Conservation (phyloP, 2,329 filamentous ascomycete species). For the Rhynchosporium secalis region DNA sequence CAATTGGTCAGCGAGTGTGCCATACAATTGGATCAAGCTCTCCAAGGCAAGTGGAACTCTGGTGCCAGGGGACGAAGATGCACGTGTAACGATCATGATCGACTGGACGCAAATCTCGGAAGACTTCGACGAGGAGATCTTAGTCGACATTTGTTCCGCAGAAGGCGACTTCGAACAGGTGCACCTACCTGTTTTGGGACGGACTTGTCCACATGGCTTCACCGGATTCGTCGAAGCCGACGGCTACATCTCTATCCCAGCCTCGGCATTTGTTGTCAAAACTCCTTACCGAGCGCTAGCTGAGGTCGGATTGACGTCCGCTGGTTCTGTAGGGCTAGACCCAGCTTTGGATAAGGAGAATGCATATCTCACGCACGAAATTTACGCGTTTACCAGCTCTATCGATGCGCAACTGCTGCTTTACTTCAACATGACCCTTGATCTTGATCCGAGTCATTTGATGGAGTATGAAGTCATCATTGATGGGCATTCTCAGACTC, state of each 20-base stretch:
- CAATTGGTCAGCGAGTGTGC: slow-evolving; percentile 48
- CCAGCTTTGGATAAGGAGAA: not conserved
- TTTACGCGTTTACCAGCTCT: slow-evolving; percentile 50
- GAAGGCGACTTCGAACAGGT: slow-evolving; percentile 48
- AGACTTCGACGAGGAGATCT: slow-evolving; percentile 36
- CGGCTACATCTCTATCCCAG: slow-evolving; percentile 53
- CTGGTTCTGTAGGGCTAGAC: slow-evolving; percentile 9
- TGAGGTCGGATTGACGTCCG: slow-evolving; percentile 9
- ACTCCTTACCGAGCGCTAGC: slow-evolving; percentile 10
- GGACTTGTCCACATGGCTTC: slow-evolving; percentile 51
- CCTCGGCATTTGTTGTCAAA: slow-evolving; percentile 19
- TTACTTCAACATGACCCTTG: slow-evolving; percentile 22
- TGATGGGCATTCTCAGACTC: slow-evolving; percentile 39
- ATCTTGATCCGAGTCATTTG: slow-evolving; percentile 46
- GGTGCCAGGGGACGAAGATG: slow-evolving; percentile 47
- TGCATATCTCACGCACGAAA: slow-evolving; percentile 58
- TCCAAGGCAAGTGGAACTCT: slow-evolving; percentile 50
- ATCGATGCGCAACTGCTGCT: slow-evolving; percentile 13
- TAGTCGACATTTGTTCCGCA: slow-evolving; percentile 41
- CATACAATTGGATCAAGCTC: slow-evolving; percentile 43
- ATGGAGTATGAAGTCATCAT: slow-evolving; percentile 41
- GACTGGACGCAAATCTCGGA: slow-evolving; percentile 42
- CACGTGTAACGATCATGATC: slow-evolving; percentile 53
- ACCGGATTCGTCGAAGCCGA: slow-evolving; percentile 62
- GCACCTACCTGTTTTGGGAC: slow-evolving; percentile 54